Evolutionary conservation across 2,329 filamentous ascomycete species (phyloP), one percentile per base, ranked within the genome.

Genomic region (Hymenotorrendiella dingleyae): DNA sequence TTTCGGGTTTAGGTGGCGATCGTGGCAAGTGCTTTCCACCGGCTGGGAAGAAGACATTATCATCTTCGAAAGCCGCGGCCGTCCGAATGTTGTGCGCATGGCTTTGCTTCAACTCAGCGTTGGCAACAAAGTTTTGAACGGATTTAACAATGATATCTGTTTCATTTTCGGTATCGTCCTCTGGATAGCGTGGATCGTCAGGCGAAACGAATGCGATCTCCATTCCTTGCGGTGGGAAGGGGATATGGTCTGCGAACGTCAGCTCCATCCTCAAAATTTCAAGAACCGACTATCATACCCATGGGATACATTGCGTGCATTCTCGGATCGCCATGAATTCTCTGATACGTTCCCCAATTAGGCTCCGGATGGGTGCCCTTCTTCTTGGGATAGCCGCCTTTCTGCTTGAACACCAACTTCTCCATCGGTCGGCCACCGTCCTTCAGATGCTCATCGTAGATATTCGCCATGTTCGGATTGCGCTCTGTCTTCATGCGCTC

Each of bases 291-390:
- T n/a, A n/a, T n/a, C n/a, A n/a, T n/a, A n/a, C n/a, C n/a, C 6
- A 39, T 24, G 9, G 36, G 36, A 16, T 28, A 39, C 26, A 10
- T 9, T 11, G n/a, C 14, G 26, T 39, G 36, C 17, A 16, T 28
- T 20, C 26, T 27, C 16, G 14, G 16, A 12, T 39, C n/a, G 16
- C 36, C 36, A 20, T 20, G 23, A 16, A 38, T 38, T 3, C 36
- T 14, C n/a, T 38, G 36, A 12, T 28, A 38, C 7, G 21, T 38
- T 12, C 36, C 36, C 36, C 36, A 38, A 14, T 38, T 38, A 6
- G 23, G n/a, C 3, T 11, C 20, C 5, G 36, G 26, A 14, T 39
- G 16, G 24, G 21, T 19, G 9, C 5, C 4, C n/a, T 6, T 20
- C 9, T 39, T 16, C 17, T 29, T 26, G 17, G 16, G 23, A 22